Evolutionary conservation across 164 flowering plant species (phyloP).

Genomic region (Cinnamomum micranthum): DNA sequence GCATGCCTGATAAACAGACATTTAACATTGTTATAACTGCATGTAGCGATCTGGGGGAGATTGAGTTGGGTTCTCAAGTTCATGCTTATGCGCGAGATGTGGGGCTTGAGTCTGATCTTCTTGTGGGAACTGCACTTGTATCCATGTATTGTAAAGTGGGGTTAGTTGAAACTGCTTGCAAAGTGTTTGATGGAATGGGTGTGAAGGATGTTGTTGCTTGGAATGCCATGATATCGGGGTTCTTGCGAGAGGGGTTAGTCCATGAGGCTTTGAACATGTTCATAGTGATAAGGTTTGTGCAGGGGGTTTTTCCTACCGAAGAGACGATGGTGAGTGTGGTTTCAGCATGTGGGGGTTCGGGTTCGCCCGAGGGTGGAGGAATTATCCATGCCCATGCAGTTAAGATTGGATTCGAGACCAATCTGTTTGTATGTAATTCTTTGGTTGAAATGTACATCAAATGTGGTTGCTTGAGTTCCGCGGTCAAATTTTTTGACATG

Average conservation of each 20-base stretch:
- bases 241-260: neutral
- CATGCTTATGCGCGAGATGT: neutral
- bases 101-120: conserved; percentile 9
- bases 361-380: neutral
- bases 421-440: conserved; percentile 11
- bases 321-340: conserved; percentile 12
- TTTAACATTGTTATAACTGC: conserved; percentile 12
- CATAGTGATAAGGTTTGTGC: neutral
- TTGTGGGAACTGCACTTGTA: conserved; percentile 17
- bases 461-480: conserved; percentile 10
- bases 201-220: conserved; percentile 15
- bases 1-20: conserved; percentile 12
- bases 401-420: conserved; percentile 3
- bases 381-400: conserved; percentile 10
- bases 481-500: neutral
- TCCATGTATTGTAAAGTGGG: conserved; percentile 15
- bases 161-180: conserved; percentile 5
- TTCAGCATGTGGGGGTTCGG: conserved; percentile 8
- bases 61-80: conserved; percentile 7
- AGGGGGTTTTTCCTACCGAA: conserved; percentile 10
- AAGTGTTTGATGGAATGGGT: conserved; percentile 13
- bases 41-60: conserved; percentile 11
- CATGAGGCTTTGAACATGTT: conserved; percentile 3
- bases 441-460: conserved; percentile 16
- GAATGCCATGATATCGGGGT: conserved; percentile 16